phyloP scores from a whole-genome alignment of 331 rosid genomes.

The Prunus yedoensis region DNA sequence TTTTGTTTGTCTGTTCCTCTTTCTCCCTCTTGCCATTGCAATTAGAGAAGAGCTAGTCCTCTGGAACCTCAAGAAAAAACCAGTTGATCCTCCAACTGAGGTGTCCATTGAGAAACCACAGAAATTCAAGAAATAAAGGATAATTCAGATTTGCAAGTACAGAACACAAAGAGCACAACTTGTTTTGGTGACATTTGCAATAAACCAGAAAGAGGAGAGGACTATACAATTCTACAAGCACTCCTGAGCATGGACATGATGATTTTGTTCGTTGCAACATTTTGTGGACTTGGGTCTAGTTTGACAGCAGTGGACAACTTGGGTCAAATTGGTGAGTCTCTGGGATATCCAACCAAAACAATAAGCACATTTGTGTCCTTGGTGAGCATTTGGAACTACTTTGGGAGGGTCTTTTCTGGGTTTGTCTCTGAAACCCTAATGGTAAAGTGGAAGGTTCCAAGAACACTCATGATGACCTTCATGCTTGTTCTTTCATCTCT shows the following conservation, averaged over 20 bases:
- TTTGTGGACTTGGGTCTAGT: constrained; percentile 13
- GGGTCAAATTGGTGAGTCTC: constrained; percentile 20
- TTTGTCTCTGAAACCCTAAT: constrained; percentile 17
- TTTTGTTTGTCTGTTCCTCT: constrained; percentile 3
- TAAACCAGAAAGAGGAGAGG: constrained; percentile 13
- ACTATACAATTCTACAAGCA: constrained; percentile 5
- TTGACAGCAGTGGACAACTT: constrained; percentile 19
- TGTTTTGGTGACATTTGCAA: constrained; percentile 3
- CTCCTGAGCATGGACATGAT: constrained; percentile 15
- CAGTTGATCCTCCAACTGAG: neutral
- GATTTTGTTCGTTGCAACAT: neutral
- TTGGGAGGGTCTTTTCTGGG: constrained; percentile 18
- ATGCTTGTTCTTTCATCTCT: constrained; percentile 2
- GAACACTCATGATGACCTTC: constrained; percentile 5
- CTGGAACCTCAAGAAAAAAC: constrained; percentile 9
- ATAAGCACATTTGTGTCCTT: constrained; percentile 12
- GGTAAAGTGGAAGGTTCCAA: constrained; percentile 2
- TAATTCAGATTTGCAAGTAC: neutral
- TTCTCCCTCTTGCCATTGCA: constrained; percentile 13
- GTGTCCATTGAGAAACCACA: neutral
- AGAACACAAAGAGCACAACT: neutral
- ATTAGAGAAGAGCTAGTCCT: constrained; percentile 22
- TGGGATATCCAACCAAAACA: constrained; percentile 6
- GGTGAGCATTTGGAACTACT: constrained; percentile 21
- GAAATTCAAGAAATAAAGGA: neutral